Evolutionary conservation across 1,284 basidiomycete species (phyloP).

Genomic region (Fomes fomentarius): DNA sequence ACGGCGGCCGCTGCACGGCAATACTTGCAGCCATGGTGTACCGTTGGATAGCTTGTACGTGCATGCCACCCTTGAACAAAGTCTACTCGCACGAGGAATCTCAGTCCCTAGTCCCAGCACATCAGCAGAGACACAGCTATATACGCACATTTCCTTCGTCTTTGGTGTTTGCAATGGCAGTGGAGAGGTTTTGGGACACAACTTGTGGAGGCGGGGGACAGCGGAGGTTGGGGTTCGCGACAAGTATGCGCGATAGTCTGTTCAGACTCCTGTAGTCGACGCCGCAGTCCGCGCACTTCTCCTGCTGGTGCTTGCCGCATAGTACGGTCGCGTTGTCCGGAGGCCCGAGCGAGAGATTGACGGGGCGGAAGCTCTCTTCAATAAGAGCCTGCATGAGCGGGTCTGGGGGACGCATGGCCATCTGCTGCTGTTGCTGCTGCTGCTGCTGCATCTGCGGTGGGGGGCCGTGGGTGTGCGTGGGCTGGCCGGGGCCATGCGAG

Average conservation of each 20-base stretch:
- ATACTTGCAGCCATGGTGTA: conserved; percentile 87
- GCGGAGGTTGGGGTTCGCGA: conserved; percentile 69
- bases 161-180: conserved; percentile 77
- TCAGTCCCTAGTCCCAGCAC: neutral
- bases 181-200: conserved; percentile 73
- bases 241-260: conserved; percentile 72
- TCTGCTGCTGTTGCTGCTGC: conserved; percentile 38
- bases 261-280: conserved; percentile 75
- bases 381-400: conserved; percentile 74
- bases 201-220: conserved; percentile 85
- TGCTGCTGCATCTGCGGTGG: conserved; percentile 9
- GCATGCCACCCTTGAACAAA: conserved; percentile 77
- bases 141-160: conserved; percentile 88
- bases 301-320: conserved; percentile 65
- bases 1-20: conserved; percentile 85
- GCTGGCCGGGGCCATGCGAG: conserved; percentile 39
- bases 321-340: conserved; percentile 55
- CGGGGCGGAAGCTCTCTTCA: conserved; percentile 69
- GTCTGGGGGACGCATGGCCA: conserved; percentile 56
- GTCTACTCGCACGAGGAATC: conserved; percentile 45
- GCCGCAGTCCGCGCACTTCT: conserved; percentile 72
- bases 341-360: conserved; percentile 56
- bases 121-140: neutral
- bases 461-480: conserved; percentile 40
- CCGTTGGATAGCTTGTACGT: conserved; percentile 76